Evolutionary conservation across 2,329 filamentous ascomycete species (phyloP), one percentile per base, ranked within the genome.

Genomic region (Ustilaginoidea virens): DNA sequence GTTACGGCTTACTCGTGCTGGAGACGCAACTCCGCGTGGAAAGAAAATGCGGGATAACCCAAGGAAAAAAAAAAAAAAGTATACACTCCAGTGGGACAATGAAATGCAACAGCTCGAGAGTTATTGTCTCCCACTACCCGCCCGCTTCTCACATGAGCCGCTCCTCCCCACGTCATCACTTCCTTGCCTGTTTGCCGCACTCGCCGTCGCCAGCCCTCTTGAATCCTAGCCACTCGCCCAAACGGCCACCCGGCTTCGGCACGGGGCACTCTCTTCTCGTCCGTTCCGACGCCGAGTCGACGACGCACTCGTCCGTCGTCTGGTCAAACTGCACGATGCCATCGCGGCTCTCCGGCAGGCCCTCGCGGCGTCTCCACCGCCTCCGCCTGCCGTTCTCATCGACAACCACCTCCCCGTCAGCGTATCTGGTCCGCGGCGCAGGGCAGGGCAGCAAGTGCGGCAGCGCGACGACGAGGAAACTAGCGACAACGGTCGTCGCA

Each of bases 361-460:
- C 7, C 7, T 52, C 46, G 30, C 49, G 56, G 35, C 48, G 53
- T 44, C 49, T 53, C 51, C 60, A 55, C 43, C 58, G 51, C 46
- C 53, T 57, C 43, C 56, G 54, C 35, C 55, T 53, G 18, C 57
- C 56, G 38, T 59, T 53, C 36, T 59, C 55, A 33, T 56, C 67
- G 33, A 56, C 60, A 26, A 53, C 37, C 31, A 60, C 48, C 38
- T 63, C 59, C 15, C 74, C 74, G 50, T 93, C 86, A 42, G 82
- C 79, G 43, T 79, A 77, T 19, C 74, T 70, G 18, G 71, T 61
- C 39, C 80, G 69, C 2, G 81, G 81, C 25, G 83, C 81, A 1
- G 90, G 90, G 49, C 90, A 98, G 2, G 90, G 90, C 12, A 98
- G 69, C 17, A 92, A 49, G 52, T 98, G 90, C 14, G 90, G 90